These are phyloP conservation scores for Exserohilum turcica DNA, from an alignment of 2,329 filamentous ascomycete genomes.

Conservation along the genomic window DNA sequence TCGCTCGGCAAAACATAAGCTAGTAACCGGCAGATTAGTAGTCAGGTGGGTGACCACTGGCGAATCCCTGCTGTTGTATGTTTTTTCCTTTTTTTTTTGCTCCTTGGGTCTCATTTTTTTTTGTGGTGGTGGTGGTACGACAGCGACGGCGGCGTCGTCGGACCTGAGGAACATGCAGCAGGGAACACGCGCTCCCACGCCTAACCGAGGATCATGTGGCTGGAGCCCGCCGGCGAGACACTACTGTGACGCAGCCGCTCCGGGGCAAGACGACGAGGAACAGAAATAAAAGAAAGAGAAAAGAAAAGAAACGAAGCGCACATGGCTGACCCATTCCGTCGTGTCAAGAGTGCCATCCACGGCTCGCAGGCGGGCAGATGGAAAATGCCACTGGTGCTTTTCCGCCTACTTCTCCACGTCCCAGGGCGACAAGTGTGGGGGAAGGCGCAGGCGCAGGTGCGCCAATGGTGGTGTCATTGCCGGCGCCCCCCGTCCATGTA, in stretches of 20 bases:
- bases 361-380: not conserved
- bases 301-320: slow-evolving; percentile 5
- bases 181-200: slow-evolving; percentile 15
- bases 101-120: too few species aligned
- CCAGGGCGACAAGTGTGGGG: slow-evolving; percentile 41
- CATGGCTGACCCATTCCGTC: slow-evolving; percentile 19
- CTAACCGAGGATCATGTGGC: slow-evolving; percentile 30
- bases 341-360: slow-evolving; percentile 23
- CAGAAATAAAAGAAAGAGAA: too few species aligned
- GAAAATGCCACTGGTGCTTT: slow-evolving; percentile 14
- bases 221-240: slow-evolving; percentile 24
- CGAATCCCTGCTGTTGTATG: too few species aligned
- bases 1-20: too few species aligned
- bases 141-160: slow-evolving; percentile 24
- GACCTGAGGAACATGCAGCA: slow-evolving; percentile 27
- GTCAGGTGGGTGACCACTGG: too few species aligned
- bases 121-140: too few species aligned
- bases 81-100: too few species aligned
- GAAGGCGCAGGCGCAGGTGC: slow-evolving; percentile 15
- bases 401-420: slow-evolving; percentile 32
- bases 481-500: slow-evolving; percentile 18
- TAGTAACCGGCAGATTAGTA: too few species aligned
- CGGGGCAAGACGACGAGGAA: too few species aligned
- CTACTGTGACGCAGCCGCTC: not conserved
- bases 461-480: slow-evolving; percentile 26